Conservation (phyloP, 2,329 filamentous ascomycete genomes). For the Cordyceps pruinosa region DNA sequence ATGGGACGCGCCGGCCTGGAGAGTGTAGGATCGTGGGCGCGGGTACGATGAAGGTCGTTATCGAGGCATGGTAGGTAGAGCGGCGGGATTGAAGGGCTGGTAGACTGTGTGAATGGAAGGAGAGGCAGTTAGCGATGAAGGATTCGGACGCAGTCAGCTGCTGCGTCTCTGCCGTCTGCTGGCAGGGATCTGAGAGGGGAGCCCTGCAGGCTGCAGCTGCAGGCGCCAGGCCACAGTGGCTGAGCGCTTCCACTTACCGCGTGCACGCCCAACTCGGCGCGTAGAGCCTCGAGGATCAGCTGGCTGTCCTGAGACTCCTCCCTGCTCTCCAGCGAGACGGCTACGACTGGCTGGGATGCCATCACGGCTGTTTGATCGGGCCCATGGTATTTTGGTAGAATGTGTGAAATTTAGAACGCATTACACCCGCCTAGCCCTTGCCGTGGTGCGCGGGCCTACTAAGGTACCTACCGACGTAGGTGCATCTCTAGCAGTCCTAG, state of each 20-base stretch:
- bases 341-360: neutral
- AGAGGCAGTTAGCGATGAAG: neutral
- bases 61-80: neutral
- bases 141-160: neutral
- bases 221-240: no score
- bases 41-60: neutral
- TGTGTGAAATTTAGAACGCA: neutral
- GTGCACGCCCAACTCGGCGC: constrained; percentile 31
- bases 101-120: neutral
- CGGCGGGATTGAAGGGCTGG: neutral
- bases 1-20: neutral
- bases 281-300: constrained; percentile 31
- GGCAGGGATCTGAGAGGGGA: neutral
- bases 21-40: neutral
- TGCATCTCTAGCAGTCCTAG: neutral
- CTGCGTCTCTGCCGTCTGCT: neutral
- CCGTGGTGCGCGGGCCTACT: neutral
- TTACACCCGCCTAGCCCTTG: neutral
- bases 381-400: neutral
- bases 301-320: constrained; percentile 38
- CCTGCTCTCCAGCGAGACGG: neutral
- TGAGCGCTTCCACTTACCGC: constrained; percentile 28
- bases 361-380: neutral
- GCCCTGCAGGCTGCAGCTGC: neutral
- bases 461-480: neutral